Evolutionary conservation across 2,329 filamentous ascomycete species (phyloP).

Genomic region (Ophiostoma tasmaniense): DNA sequence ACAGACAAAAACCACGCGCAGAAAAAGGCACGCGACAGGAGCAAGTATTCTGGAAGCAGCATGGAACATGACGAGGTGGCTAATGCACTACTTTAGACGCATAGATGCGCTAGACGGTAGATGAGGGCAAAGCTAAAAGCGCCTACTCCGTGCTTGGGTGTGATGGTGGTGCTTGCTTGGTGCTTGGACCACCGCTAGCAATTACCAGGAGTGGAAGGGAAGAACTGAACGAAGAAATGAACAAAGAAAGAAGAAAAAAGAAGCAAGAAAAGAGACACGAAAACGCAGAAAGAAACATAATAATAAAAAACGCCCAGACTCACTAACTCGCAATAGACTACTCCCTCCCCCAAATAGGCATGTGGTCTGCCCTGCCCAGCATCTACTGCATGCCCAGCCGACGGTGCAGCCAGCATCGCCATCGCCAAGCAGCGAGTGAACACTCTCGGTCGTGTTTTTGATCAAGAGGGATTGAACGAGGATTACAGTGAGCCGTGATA

Average conservation of each 20-base stretch:
- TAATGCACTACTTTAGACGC: neutral
- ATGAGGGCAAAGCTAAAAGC: neutral
- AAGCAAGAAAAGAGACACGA: neutral
- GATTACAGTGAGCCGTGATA: neutral
- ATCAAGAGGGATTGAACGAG: no score
- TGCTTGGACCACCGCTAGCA: neutral
- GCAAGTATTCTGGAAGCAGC: neutral
- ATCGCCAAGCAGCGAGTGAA: neutral
- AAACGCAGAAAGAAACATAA: neutral
- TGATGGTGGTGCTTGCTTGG: no score
- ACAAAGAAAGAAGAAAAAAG: neutral
- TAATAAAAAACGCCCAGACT: neutral
- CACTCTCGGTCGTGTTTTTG: neutral
- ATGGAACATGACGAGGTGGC: neutral
- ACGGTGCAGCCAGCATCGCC: constrained; percentile 1
- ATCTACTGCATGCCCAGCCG: neutral
- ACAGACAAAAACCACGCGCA: neutral
- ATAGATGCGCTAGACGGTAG: neutral
- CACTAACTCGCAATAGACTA: neutral
- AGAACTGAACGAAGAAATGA: neutral
- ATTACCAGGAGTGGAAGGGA: neutral
- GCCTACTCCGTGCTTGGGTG: neutral
- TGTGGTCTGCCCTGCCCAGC: constrained; percentile 2
- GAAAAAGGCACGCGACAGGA: neutral
- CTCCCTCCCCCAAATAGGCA: neutral